Evolutionary conservation across 1,284 basidiomycete genomes (phyloP).

Genomic region (Dichomitus squalens): DNA sequence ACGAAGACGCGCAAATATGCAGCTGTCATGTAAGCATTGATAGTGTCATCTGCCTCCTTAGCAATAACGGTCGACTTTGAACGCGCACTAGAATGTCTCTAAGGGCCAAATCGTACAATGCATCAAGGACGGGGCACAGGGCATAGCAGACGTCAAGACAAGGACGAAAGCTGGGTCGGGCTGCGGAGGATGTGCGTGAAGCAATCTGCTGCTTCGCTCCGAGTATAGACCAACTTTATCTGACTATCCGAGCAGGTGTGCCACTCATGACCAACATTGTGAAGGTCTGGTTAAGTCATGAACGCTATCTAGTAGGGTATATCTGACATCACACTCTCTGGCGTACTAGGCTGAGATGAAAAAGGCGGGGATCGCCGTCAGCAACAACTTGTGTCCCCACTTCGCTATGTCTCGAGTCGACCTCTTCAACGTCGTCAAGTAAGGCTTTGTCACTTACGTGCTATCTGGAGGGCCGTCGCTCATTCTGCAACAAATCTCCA

Average conservation of each 20-base stretch:
- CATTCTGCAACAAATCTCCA: constrained; percentile 14
- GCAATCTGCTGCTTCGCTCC: constrained; percentile 58
- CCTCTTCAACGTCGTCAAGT: constrained; percentile 69
- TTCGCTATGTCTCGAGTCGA: constrained; percentile 72
- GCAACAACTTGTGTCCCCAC: constrained; percentile 69
- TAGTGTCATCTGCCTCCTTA: not conserved
- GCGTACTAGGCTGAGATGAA: constrained; percentile 61
- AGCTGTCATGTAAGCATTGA: constrained; percentile 53
- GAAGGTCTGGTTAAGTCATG: constrained; percentile 35
- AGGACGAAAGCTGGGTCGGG: constrained; percentile 76
- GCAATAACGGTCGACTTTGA: not conserved
- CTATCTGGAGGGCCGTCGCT: too few relatives aligned
- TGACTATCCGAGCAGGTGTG: constrained; percentile 32
- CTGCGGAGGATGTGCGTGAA: constrained; percentile 68
- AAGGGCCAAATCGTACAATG: constrained; percentile 63
- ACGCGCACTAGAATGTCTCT: constrained; percentile 49
- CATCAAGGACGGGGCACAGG: constrained; percentile 54
- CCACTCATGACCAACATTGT: constrained; percentile 51
- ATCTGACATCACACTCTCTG: not conserved
- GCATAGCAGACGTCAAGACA: constrained; percentile 60
- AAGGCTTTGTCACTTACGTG: constrained; percentile 3
- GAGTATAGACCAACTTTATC: constrained; percentile 22
- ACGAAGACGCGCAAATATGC: constrained; percentile 75
- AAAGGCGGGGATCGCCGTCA: constrained; percentile 64
- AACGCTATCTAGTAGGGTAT: too few relatives aligned